phyloP scores from a whole-genome alignment of 495 filamentous ascomycete species.

The Pseudoneurospora amorphoporcata region DNA sequence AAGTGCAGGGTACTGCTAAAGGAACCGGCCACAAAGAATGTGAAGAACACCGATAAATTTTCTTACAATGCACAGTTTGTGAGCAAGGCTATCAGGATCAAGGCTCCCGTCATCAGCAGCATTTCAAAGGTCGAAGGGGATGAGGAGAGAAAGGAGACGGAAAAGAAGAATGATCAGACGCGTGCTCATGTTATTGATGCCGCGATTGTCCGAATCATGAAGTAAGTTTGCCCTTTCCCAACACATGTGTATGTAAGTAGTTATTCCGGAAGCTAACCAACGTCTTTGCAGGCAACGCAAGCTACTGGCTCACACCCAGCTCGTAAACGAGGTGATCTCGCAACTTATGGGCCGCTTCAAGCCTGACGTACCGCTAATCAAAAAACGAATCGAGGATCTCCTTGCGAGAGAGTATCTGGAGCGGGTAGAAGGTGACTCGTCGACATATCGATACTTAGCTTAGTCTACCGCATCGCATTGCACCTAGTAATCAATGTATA shows the following conservation, averaged over 20 bases:
- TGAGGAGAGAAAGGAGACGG: conserved; percentile 75
- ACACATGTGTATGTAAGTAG: neutral
- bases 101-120: conserved; percentile 53
- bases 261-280: conserved; percentile 6
- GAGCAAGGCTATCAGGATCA: conserved; percentile 76
- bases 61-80: conserved; percentile 75
- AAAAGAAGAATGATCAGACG: conserved; percentile 75
- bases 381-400: conserved; percentile 85
- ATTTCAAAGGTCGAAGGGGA: conserved; percentile 81
- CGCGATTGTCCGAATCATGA: conserved; percentile 90
- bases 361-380: conserved; percentile 84
- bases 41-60: conserved; percentile 74
- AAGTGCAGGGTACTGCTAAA: conserved; percentile 77
- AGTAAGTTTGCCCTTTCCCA: conserved; percentile 46
- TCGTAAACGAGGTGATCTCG: conserved; percentile 75
- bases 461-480: conserved; percentile 3
- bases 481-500: neutral
- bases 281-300: conserved; percentile 68
- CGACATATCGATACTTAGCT: conserved; percentile 71
- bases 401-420: conserved; percentile 94
- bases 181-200: conserved; percentile 74
- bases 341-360: conserved; percentile 73
- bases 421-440: conserved; percentile 58
- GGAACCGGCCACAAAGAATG: conserved; percentile 70
- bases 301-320: conserved; percentile 63